Conservation (phyloP, 1,284 basidiomycete genomes). For the Puccinia hordei region DNA sequence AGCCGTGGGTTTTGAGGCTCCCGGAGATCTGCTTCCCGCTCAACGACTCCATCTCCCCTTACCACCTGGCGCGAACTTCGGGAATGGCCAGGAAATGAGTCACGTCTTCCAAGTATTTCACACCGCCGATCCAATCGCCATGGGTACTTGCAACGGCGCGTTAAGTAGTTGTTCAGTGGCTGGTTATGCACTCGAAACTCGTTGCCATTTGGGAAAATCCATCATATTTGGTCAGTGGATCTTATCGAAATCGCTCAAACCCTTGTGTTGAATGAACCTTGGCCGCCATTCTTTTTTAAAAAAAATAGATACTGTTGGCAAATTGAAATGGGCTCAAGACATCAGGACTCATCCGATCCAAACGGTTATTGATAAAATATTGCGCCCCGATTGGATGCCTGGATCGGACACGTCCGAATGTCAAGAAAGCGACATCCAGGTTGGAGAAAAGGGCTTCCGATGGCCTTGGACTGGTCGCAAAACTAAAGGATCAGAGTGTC, state of each 20-base stretch:
- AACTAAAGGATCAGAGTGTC: constrained; percentile 13
- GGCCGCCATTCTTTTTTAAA: not conserved
- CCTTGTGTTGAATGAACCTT: not conserved
- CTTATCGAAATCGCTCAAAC: not conserved
- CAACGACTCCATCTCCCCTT: constrained; percentile 80
- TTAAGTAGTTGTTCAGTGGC: constrained; percentile 69
- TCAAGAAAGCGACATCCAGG: not conserved
- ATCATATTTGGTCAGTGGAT: constrained; percentile 47
- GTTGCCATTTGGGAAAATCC: constrained; percentile 34
- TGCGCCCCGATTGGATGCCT: constrained; percentile 37
- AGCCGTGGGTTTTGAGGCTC: constrained; percentile 84
- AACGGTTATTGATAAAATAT: constrained; percentile 45
- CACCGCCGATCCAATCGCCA: constrained; percentile 76
- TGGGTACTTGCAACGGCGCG: constrained; percentile 72
- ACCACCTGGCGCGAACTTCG: constrained; percentile 60
- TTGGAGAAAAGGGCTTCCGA: constrained; percentile 1
- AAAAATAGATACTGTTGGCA: constrained; percentile 39
- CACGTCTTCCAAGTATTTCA: constrained; percentile 73
- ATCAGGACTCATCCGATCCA: constrained; percentile 49
- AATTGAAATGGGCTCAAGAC: constrained; percentile 49
- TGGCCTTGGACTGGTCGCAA: constrained; percentile 47
- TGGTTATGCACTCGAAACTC: constrained; percentile 68
- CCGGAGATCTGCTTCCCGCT: constrained; percentile 85
- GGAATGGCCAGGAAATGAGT: constrained; percentile 50
- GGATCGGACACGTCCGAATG: constrained; percentile 6